Evolutionary conservation across 306 rosid genomes (phyloP).

Genomic region (Nissolia schottii): DNA sequence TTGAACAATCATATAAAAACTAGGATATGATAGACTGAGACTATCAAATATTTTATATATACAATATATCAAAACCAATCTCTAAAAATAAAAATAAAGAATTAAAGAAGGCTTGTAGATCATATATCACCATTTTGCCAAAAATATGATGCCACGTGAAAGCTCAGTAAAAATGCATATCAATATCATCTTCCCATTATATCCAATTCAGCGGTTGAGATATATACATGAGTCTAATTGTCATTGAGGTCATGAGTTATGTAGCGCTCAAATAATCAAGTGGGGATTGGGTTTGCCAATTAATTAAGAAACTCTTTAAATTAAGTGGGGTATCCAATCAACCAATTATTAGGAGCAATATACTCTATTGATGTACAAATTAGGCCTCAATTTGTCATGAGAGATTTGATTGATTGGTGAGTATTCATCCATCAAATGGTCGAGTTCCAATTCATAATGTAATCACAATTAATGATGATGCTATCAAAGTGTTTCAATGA

Average conservation of each 20-base stretch:
- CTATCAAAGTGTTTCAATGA: too few relatives aligned
- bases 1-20: too few relatives aligned
- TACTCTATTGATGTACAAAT: not conserved
- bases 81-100: too few relatives aligned
- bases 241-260: not conserved
- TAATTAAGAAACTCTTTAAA: not conserved
- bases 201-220: not conserved
- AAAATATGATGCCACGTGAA: not conserved
- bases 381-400: conserved; percentile 4
- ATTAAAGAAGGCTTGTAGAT: not conserved
- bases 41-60: too few relatives aligned
- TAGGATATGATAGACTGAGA: too few relatives aligned
- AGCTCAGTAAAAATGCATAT: not conserved
- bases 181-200: not conserved
- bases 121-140: not conserved
- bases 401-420: conserved; percentile 13
- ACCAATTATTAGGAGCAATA: not conserved
- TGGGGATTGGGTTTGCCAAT: conserved; percentile 23
- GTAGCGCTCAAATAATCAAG: not conserved
- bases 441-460: conserved; percentile 6
- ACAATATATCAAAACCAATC: too few relatives aligned
- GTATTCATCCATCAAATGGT: conserved; percentile 12
- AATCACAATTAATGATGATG: not conserved
- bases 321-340: conserved; percentile 25
- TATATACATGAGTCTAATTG: not conserved